Conservation (phyloP, 768 basidiomycete genomes). For the Inosperma sp. region DNA sequence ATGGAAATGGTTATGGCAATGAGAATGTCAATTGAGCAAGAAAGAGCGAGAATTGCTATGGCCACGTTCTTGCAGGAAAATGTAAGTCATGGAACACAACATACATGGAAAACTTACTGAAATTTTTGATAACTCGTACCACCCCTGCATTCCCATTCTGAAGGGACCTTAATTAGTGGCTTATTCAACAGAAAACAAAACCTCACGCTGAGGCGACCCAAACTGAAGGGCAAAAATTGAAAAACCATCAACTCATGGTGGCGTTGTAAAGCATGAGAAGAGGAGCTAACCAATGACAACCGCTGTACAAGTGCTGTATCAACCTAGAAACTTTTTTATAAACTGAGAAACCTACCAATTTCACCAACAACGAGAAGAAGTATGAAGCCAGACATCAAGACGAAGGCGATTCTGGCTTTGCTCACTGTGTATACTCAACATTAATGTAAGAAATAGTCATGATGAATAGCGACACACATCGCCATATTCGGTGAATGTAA, state of each 20-base stretch:
- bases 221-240: neutral
- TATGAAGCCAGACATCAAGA: neutral
- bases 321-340: neutral
- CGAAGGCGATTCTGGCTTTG: neutral
- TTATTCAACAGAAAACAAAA: neutral
- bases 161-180: neutral
- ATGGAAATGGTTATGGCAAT: constrained; percentile 14
- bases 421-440: neutral
- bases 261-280: neutral
- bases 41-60: constrained; percentile 12
- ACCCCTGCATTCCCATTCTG: neutral
- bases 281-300: neutral
- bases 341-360: neutral
- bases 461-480: neutral
- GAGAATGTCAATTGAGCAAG: constrained; percentile 13
- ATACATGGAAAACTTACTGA: neutral
- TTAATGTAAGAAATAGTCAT: neutral
- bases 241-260: neutral
- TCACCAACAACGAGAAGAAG: neutral
- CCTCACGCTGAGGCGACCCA: neutral
- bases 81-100: neutral
- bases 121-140: neutral
- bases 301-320: neutral
- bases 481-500: constrained; percentile 3
- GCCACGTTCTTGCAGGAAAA: constrained; percentile 8